Base-by-base conservation (phyloP, 345 rosid species). In the Abelmoschus esculentus region DNA sequence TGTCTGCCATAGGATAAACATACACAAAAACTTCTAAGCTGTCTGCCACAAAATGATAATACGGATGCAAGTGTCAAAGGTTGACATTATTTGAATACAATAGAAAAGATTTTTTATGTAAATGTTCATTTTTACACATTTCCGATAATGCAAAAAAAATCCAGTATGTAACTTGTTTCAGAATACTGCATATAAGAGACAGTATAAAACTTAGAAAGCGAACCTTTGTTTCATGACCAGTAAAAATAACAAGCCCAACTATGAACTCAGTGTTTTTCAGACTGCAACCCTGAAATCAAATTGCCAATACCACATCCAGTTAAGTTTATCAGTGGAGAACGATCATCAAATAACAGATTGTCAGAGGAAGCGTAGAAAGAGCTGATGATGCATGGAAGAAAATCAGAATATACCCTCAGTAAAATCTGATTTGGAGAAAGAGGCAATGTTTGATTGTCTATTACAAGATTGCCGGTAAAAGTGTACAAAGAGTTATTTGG, bases 161-260 rank as follows among this genome's bases (percentile, higher is more conserved):
- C 8, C 31, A 65, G 19, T 18, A 14, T 13, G 56, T 28, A 28
- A 66, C 28, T 26, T 14, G 17, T 44, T 22, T 15, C 38, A 46
- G 22, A 3, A 26, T 46, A 66, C 14, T 46, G 38, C 26, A 28
- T 47, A 15, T 28, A 66, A 49, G 55, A 66, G 34, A 66, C 11
- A 3, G 26, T 22, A 22, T 22, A 22, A 22, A 22, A 22, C 26
- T 22, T 22, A 22, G 26, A 22, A 22, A 22, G 26, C 88, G 54
- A 75, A 96, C 99, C 99, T 96, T 96, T 59, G 99, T 90, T 86
- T 92, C 98, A 54, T 84, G 98, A 75, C 99, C 99, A 7, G 98
- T 84, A 84, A 96, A 96, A 66, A 96, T 84, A 70, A 92, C 97
- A 66, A 87, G 87, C 72, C 90, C 98, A 77, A 90, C 96, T 72